Conservation (phyloP, 1,139 yeast species). For the Geotrichum australiense region DNA sequence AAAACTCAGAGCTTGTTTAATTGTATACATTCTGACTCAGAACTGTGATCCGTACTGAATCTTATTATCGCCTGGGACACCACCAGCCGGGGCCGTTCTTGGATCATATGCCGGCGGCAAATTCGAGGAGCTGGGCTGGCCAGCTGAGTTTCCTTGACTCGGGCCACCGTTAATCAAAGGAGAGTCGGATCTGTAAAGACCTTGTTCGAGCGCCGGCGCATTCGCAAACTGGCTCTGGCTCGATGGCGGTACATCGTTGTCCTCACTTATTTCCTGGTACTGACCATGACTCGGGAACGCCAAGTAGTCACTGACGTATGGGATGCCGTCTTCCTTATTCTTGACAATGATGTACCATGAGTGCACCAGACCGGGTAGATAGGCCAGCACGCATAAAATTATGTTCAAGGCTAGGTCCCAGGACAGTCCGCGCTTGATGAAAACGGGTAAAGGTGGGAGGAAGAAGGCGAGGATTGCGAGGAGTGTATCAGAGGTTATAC, state of each 20-base stretch:
- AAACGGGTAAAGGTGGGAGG: slow-evolving; percentile 67
- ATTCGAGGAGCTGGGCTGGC: no score
- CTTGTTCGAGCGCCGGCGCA: slow-evolving; percentile 3
- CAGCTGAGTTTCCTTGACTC: no score
- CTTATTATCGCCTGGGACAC: slow-evolving; percentile 24
- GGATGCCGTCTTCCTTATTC: slow-evolving; percentile 55
- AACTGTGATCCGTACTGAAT: slow-evolving; percentile 23
- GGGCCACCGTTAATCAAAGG: no score
- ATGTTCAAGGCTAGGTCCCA: slow-evolving; percentile 56
- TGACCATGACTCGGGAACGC: slow-evolving; percentile 1
- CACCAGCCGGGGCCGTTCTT: slow-evolving; percentile 3
- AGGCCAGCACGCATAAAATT: slow-evolving; percentile 52
- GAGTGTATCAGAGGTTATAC: slow-evolving; percentile 37
- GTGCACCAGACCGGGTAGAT: slow-evolving; percentile 58
- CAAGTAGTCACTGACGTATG: slow-evolving; percentile 15
- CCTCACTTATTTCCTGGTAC: slow-evolving; percentile 13
- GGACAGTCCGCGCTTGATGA: slow-evolving; percentile 58
- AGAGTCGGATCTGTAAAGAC: slow-evolving; percentile 1
- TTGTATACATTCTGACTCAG: no score
- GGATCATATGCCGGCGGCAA: slow-evolving; percentile 22
- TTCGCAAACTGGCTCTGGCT: background rate
- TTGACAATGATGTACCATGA: slow-evolving; percentile 39
- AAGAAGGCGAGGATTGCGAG: slow-evolving; percentile 54
- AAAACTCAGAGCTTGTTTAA: no score
- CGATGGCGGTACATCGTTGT: background rate